A percentile compares a stretch with the other conserved stretches of the same genome.
phyloP scores from a whole-genome alignment of 805 yeast genomes.

The Kodamaea kaohsiungensis region DNA sequence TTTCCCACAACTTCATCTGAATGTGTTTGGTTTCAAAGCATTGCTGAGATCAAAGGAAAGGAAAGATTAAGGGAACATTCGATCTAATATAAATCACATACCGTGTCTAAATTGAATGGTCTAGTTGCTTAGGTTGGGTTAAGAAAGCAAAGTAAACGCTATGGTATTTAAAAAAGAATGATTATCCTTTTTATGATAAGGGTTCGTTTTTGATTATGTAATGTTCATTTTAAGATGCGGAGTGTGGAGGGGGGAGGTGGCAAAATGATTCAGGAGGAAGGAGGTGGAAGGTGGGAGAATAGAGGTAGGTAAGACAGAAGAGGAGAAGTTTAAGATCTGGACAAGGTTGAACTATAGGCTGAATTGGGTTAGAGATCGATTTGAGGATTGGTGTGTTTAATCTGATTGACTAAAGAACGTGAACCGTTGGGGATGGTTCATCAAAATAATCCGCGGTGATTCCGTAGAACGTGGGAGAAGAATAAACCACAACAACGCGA shows the following conservation, averaged over 20 bases:
- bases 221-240: not conserved
- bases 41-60: not conserved
- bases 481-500: not conserved
- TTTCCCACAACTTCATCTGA: not conserved
- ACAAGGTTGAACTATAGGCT: too few species aligned
- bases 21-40: not conserved
- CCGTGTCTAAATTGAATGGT: not conserved
- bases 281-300: not conserved
- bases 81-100: not conserved
- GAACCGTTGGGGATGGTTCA: not conserved
- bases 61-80: not conserved
- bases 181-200: not conserved
- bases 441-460: not conserved
- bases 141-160: conserved; percentile 2
- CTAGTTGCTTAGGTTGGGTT: not conserved
- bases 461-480: not conserved
- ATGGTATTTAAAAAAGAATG: conserved; percentile 1
- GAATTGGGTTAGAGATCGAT: too few species aligned
- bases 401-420: too few species aligned
- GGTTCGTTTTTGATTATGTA: not conserved
- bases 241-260: not conserved
- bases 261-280: not conserved
- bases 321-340: not conserved
- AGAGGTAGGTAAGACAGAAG: not conserved
- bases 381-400: too few species aligned